Base-by-base conservation (phyloP, 2,329 filamentous ascomycete species). In the Ramichloridium luteum region DNA sequence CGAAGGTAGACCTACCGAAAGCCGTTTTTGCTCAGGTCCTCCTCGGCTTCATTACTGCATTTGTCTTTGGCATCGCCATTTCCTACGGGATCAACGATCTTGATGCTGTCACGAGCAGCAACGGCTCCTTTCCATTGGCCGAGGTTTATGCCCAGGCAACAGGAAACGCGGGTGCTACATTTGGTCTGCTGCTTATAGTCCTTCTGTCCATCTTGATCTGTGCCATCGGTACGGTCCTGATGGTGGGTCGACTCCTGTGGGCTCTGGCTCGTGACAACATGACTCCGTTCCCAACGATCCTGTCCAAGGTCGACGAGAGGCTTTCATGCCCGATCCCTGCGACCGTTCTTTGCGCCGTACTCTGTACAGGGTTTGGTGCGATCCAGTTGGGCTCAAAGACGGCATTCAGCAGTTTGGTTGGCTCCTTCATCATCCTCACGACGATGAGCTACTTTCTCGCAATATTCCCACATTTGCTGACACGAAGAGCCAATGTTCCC, bases 261-360 rank as follows among this genome's bases (percentile, higher is more conserved):
- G 60, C 64, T 1, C 53, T 72, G 12, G 68, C 72, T 22, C 67
- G 73, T 17, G 73, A 77, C 48, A 65, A 68, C 23, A 72, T 72
- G 2, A 72, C 73, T 3, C 73, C 73, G 0, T 68, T 74, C 46
- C 60, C 65, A 2, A 34, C 46, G 8, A 57, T 69, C 51, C 67
- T 76, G 36, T 57, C 63, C n/a, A 52, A 47, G 12, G 70, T 77
- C 42, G 65, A 68, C 48, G 58, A 62, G 38, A 54, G 41, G 1
- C 63, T 72, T 34, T 69, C 70, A 32, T 75, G 72, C 46, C 73
- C 73, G 1, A 58, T 77, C 36, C 66, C 68, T 34, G 62, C 73
- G 2, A 74, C 71, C 1, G 38, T 76, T n/a, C 62, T 70, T 36
- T 69, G 67, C 37, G 61, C 63, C 3, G 37, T 63, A 18, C 32